Percentiles rank a stretch among this genome's conserved stretches.
Evolutionary conservation across 1,139 yeast genomes (phyloP).

Genomic region (Suhomyces maxii): DNA sequence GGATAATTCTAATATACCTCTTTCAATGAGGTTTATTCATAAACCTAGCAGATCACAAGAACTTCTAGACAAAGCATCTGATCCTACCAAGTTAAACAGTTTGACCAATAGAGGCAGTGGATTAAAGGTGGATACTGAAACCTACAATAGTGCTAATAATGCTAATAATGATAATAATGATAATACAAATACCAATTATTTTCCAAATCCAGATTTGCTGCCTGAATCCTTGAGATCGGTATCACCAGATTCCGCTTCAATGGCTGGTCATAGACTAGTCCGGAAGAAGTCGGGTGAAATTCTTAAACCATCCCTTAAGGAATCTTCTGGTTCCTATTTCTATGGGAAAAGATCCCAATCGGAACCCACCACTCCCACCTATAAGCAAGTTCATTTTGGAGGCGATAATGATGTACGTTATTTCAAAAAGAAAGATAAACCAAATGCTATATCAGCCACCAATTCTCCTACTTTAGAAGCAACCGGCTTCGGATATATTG

Average conservation of each 20-base stretch:
- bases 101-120: slow-evolving; percentile 6
- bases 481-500: slow-evolving; percentile 20
- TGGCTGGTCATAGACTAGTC: slow-evolving; percentile 34
- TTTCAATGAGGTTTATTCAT: slow-evolving; percentile 42
- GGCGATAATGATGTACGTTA: slow-evolving; percentile 64
- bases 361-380: slow-evolving; percentile 72
- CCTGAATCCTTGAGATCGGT: slow-evolving; percentile 1
- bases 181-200: neutral
- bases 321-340: slow-evolving; percentile 23
- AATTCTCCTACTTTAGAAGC: slow-evolving; percentile 54
- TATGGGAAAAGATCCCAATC: slow-evolving; percentile 52
- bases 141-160: too few species aligned
- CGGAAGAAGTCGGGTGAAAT: slow-evolving; percentile 81
- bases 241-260: slow-evolving; percentile 1
- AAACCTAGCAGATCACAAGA: slow-evolving; percentile 40
- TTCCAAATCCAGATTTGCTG: neutral
- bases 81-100: slow-evolving; percentile 37
- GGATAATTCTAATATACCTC: slow-evolving; percentile 16
- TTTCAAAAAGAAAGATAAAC: slow-evolving; percentile 70
- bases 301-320: slow-evolving; percentile 70
- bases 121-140: too few species aligned
- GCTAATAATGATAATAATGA: too few species aligned
- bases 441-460: slow-evolving; percentile 69
- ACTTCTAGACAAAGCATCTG: slow-evolving; percentile 33
- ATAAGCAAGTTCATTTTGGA: slow-evolving; percentile 80